These are phyloP conservation scores for Suhomyces ambrosiae DNA, from an alignment of 1,139 yeast genomes.

Conservation along the genomic window DNA sequence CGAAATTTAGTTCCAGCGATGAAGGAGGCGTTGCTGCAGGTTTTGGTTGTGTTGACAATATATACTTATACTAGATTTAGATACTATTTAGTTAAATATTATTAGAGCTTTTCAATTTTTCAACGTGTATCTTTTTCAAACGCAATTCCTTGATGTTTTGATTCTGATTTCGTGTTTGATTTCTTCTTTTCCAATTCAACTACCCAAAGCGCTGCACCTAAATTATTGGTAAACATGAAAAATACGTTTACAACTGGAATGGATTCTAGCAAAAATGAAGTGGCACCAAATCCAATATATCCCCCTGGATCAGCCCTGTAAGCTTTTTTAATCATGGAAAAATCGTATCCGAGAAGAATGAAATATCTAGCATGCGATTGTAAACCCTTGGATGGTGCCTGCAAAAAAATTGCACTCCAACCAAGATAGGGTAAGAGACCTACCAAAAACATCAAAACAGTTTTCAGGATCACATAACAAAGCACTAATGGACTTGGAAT, in stretches of 20 bases:
- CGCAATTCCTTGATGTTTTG: too few species aligned
- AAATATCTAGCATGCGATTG: constrained; percentile 62
- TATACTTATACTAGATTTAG: constrained; percentile 42
- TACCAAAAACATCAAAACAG: constrained; percentile 35
- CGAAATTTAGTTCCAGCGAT: constrained; percentile 81
- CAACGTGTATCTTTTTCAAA: too few species aligned
- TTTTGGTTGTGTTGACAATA: constrained; percentile 91
- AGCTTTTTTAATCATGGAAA: constrained; percentile 35
- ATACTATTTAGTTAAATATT: background rate
- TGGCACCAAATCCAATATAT: constrained; percentile 57
- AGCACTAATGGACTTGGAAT: constrained; percentile 28
- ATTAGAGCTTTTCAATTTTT: constrained; percentile 5
- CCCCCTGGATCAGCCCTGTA: constrained; percentile 34
- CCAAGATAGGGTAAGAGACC: constrained; percentile 65
- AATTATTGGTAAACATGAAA: constrained; percentile 65
- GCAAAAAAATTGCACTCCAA: constrained; percentile 55
- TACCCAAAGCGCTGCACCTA: constrained; percentile 79
- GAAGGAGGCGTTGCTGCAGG: constrained; percentile 99
- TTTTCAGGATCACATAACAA: constrained; percentile 32
- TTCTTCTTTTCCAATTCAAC: constrained; percentile 29
- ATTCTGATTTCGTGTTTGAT: constrained; percentile 20
- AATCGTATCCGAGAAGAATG: constrained; percentile 54
- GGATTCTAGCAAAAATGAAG: constrained; percentile 58
- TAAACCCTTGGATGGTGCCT: constrained; percentile 62
- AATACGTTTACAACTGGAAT: constrained; percentile 62